Base-by-base conservation (phyloP, 257 asterid species). In the Penstemon newberryi region DNA sequence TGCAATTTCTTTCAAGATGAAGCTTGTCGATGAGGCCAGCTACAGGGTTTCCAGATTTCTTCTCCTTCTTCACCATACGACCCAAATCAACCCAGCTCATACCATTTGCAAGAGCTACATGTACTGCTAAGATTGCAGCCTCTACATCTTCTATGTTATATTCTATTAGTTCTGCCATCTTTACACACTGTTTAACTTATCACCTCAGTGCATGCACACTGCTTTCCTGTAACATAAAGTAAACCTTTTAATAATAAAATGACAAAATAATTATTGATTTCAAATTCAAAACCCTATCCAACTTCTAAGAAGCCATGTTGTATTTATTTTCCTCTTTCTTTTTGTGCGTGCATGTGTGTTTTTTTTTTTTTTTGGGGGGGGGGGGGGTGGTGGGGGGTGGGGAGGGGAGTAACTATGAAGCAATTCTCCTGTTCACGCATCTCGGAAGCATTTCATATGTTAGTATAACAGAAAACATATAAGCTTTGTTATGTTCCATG, bases 61-160 rank as follows among this genome's bases (percentile, higher is more conserved):
- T 94, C 80, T 94, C 99, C 77, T 91, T 97, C 83, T 94, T 94
- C 75, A 94, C 99, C 97, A 89, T 91, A 64, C 87, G 92, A 82
- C 81, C 86, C 79, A 94, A 82, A 86, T 94, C 99, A 75, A 70
- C 88, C 99, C 99, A 94, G 84, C 96, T 94, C 99, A 87, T 90
- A 75, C 99, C 96, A 87, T 89, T 94, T 75, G 97, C 97, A 72
- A 94, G 91, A 72, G 96, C 95, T 64, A 86, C 95, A 74, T 97
- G 95, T 46, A 94, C 97, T 63, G 99, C 99, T 79, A 87, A 70
- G 61, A 94, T 87, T 79, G 99, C 96, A 62, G 92, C 89, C 70
- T 94, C 96, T 46, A 84, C 97, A 74, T 94, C 99, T 77, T 89
- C 89, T 75, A 94, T 81, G 80, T 89, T 94, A 77, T 94, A 94